Conservation (phyloP, 768 basidiomycete species). For the Suillus sp. region DNA sequence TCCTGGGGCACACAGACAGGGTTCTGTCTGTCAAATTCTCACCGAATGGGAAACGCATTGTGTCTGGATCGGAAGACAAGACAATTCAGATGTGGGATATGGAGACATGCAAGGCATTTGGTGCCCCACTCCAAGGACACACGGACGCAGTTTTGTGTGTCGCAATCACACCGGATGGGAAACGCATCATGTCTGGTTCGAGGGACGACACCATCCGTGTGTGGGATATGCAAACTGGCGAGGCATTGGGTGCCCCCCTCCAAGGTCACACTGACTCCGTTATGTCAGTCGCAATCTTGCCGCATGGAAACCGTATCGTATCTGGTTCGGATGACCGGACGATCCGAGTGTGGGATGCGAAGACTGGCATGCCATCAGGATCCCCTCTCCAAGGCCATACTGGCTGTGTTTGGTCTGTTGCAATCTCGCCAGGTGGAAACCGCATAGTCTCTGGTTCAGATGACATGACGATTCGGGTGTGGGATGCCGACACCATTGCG, state of each 20-base stretch:
- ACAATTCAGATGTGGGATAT: conserved; percentile 7
- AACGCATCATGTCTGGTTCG: conserved; percentile 6
- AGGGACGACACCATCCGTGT: not conserved
- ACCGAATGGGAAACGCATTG: not conserved
- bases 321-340: conserved; percentile 11
- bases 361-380: not conserved
- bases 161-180: conserved; percentile 13
- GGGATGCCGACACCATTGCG: not conserved
- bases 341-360: conserved; percentile 6
- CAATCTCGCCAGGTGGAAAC: not conserved
- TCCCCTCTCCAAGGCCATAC: conserved; percentile 8
- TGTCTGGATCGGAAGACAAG: conserved; percentile 9
- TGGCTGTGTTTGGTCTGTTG: not conserved
- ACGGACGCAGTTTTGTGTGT: conserved; percentile 10
- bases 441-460: not conserved
- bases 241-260: not conserved
- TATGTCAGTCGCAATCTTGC: not conserved
- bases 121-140: conserved; percentile 3
- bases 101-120: not conserved
- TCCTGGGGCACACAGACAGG: not conserved
- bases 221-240: conserved; percentile 16
- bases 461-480: not conserved
- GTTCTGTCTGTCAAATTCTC: not conserved
- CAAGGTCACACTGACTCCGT: not conserved
- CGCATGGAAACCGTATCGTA: conserved; percentile 3